Conservation (phyloP, 2,329 filamentous ascomycete genomes). For the Ascochyta viciae-villosae region DNA sequence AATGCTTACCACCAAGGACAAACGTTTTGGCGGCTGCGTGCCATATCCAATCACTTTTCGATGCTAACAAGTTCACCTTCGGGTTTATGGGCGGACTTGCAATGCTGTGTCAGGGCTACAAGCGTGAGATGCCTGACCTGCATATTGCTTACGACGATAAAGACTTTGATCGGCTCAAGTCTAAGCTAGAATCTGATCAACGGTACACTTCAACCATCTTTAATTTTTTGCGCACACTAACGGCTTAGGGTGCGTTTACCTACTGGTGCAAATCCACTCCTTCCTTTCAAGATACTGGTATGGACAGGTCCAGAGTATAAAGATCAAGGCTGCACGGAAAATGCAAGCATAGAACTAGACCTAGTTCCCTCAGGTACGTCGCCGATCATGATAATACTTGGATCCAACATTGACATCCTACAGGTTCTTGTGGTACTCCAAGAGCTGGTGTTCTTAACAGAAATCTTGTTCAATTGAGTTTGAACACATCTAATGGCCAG, state of each 20-base stretch:
- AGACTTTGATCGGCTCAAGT: constrained; percentile 38
- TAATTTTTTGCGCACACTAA: constrained; percentile 18
- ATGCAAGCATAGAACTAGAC: constrained; percentile 39
- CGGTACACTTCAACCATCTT: constrained; percentile 25
- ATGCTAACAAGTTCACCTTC: constrained; percentile 43
- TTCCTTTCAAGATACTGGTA: constrained; percentile 40
- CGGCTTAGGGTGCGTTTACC: constrained; percentile 33
- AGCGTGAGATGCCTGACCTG: constrained; percentile 39
- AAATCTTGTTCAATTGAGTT: constrained; percentile 37
- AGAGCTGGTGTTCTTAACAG: constrained; percentile 28
- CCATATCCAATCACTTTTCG: constrained; percentile 37
- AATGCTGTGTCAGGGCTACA: constrained; percentile 43
- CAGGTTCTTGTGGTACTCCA: constrained; percentile 34
- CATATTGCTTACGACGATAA: constrained; percentile 45
- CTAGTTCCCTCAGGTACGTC: constrained; percentile 40
- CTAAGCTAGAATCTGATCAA: constrained; percentile 36
- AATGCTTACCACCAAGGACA: constrained; percentile 25
- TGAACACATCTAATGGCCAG: constrained; percentile 31
- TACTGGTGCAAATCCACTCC: constrained; percentile 39
- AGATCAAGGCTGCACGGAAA: constrained; percentile 35
- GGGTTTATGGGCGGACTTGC: constrained; percentile 40
- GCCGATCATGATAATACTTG: too few relatives aligned
- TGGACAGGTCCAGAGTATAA: constrained; percentile 42
- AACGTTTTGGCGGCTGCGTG: constrained; percentile 41
- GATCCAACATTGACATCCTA: not conserved